A percentile compares a stretch with the other conserved stretches of the same genome.
Evolutionary conservation across 257 asterid genomes (phyloP).

Genomic region (Apocynum venetum): DNA sequence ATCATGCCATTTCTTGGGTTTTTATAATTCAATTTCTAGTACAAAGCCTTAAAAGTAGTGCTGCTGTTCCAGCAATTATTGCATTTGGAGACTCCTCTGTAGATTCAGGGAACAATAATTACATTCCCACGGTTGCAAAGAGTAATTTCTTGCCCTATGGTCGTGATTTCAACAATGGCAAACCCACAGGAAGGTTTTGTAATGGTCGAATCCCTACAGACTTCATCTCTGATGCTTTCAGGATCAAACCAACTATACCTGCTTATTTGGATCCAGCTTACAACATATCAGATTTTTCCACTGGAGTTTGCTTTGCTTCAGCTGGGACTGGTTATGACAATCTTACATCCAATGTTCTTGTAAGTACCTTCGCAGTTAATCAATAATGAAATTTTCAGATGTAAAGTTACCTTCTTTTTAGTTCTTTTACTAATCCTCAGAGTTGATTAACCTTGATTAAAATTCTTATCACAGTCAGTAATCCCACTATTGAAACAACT

Average conservation of each 20-base stretch:
- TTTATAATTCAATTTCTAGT: slow-evolving; percentile 5
- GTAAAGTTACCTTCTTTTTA: background rate
- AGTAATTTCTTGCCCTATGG: slow-evolving; percentile 86
- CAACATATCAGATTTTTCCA: slow-evolving; percentile 60
- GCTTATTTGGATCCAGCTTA: slow-evolving; percentile 81
- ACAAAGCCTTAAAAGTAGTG: slow-evolving; percentile 12
- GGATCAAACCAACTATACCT: slow-evolving; percentile 58
- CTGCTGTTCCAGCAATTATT: slow-evolving; percentile 59
- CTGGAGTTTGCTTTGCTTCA: slow-evolving; percentile 88
- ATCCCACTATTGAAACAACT: slow-evolving; percentile 77
- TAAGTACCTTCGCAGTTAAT: slow-evolving; percentile 23
- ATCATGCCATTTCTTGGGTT: background rate
- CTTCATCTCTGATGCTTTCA: slow-evolving; percentile 71
- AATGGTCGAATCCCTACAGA: slow-evolving; percentile 75
- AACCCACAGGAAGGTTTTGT: slow-evolving; percentile 75
- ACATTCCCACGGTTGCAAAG: slow-evolving; percentile 52
- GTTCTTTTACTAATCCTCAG: background rate
- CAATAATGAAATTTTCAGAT: background rate
- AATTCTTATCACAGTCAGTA: slow-evolving; percentile 45
- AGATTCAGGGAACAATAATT: slow-evolving; percentile 85
- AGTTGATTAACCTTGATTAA: slow-evolving; percentile 2
- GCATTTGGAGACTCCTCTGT: slow-evolving; percentile 93
- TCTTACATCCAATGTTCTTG: slow-evolving; percentile 73
- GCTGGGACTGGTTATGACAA: slow-evolving; percentile 90
- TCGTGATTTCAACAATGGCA: slow-evolving; percentile 61